Base-by-base conservation (phyloP, 2,329 filamentous ascomycete species). In the Xylaria sp. region DNA sequence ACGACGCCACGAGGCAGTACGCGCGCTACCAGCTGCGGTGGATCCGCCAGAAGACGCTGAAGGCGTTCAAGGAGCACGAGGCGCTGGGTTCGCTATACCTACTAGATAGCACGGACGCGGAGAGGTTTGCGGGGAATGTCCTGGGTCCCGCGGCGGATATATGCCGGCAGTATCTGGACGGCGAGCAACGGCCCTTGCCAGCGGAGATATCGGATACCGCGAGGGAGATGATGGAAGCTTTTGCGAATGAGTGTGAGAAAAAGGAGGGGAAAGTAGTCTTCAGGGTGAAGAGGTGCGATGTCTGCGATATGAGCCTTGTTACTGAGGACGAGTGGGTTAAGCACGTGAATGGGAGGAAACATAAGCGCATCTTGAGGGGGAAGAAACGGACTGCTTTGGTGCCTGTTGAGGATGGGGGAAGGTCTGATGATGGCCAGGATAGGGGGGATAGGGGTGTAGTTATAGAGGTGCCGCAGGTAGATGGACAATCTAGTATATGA, bases 1-100 rank as follows among this genome's bases (percentile, higher is more conserved):
- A 96, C 74, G 84, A 87, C 4, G 91, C 91, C 2, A 99, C 94
- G 0, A 85, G 92, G 9, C 92, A 94, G 69, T 99, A 99, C 73
- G 92, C 94, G 2, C 91, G 88, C 64, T 87, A 90, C 7, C 95
- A 99, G 75, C 80, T 92, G 17, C 87, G 89, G 61, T 99, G 94
- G 92, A 96, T 98, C 58, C 86, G 89, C 15, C 86, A 89, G 68
- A 96, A 96, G 73, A 84, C 96, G 25, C 83, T 95, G 43, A 87
- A 89, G 9, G 86, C 88, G 0, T 79, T 95, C 28, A 81, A 79
- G 38, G 83, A 86, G 17, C 81, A 85, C 37, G 77, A 80, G 8
- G 80, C 82, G 1, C 73, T 86, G 53, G 76, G 84, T 21, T 85
- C 80, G 37, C 79, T 97, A 1, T 98, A 91, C 74, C 78, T 98